phyloP scores from a whole-genome alignment of 768 basidiomycete species.

The Serendipita sp. region DNA sequence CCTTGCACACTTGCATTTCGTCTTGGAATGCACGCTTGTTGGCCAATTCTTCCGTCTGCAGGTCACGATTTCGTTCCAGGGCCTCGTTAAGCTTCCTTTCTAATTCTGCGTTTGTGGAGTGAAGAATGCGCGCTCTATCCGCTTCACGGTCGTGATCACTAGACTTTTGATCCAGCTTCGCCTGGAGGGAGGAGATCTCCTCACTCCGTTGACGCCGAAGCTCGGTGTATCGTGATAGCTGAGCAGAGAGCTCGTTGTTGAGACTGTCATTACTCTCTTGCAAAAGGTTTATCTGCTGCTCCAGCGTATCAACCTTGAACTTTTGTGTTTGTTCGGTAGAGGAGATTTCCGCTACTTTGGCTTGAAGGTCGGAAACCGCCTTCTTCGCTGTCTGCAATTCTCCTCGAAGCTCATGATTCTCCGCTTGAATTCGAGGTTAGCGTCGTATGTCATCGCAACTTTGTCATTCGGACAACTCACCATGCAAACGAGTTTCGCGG shows the following conservation, averaged over 20 bases:
- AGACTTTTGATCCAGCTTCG: conserved; percentile 54
- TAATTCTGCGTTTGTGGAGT: conserved; percentile 54
- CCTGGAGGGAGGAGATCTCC: conserved; percentile 59
- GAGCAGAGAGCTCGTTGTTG: conserved; percentile 46
- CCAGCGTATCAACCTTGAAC: conserved; percentile 71
- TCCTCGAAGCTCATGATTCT: conserved; percentile 58
- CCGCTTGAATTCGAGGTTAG: conserved; percentile 34
- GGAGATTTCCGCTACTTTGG: conserved; percentile 53
- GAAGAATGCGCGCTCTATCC: conserved; percentile 54
- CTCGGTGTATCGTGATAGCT: conserved; percentile 69
- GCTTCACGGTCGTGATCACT: conserved; percentile 47
- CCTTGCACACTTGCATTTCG: conserved; percentile 56
- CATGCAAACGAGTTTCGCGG: conserved; percentile 56
- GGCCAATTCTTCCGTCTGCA: conserved; percentile 65
- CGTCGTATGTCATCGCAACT: conserved; percentile 49
- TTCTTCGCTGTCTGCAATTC: conserved; percentile 35
- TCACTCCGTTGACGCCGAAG: conserved; percentile 70
- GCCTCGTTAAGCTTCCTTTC: conserved; percentile 63
- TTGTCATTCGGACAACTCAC: conserved; percentile 25
- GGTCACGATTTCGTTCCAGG: conserved; percentile 53
- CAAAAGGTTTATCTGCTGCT: conserved; percentile 65
- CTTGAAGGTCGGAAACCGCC: conserved; percentile 28
- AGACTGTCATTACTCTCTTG: conserved; percentile 61
- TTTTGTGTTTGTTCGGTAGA: conserved; percentile 51
- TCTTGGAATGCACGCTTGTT: conserved; percentile 68